These are phyloP conservation scores for Linnemannia zychae DNA, from an alignment of 192 early-diverging fungal species.

Conservation along the genomic window DNA sequence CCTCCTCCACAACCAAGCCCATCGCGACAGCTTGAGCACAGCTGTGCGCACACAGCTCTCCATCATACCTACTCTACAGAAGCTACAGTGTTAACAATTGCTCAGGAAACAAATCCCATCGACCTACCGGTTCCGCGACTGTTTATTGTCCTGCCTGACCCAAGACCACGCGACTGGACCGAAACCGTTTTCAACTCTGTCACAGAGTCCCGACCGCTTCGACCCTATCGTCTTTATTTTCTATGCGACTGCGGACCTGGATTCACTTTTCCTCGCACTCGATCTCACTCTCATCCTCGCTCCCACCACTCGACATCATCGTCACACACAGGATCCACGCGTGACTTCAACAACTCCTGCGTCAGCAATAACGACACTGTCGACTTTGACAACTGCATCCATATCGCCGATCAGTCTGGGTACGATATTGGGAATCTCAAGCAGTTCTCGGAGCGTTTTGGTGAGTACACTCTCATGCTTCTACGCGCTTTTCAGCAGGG, in stretches of 20 bases:
- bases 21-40: neutral
- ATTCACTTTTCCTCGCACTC: conserved; percentile 11
- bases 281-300: neutral
- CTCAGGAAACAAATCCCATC: conserved; percentile 3
- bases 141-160: conserved; percentile 33
- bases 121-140: conserved; percentile 20
- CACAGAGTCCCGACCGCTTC: neutral
- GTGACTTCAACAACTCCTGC: neutral
- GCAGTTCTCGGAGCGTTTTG: conserved; percentile 22
- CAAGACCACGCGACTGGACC: conserved; percentile 11
- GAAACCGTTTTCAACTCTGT: neutral
- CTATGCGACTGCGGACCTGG: conserved; percentile 29
- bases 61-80: neutral
- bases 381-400: conserved; percentile 26
- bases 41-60: neutral
- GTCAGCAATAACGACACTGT: neutral
- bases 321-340: neutral
- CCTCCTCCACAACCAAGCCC: neutral
- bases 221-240: conserved; percentile 29
- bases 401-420: conserved; percentile 29
- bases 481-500: conserved; percentile 18
- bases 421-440: conserved; percentile 22
- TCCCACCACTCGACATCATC: neutral
- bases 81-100: neutral
- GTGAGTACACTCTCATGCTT: conserved; percentile 15